These are phyloP conservation scores for Pythium rhizo-oryzae DNA, from an alignment of 352 stramenopile species.

Conservation along the genomic window DNA sequence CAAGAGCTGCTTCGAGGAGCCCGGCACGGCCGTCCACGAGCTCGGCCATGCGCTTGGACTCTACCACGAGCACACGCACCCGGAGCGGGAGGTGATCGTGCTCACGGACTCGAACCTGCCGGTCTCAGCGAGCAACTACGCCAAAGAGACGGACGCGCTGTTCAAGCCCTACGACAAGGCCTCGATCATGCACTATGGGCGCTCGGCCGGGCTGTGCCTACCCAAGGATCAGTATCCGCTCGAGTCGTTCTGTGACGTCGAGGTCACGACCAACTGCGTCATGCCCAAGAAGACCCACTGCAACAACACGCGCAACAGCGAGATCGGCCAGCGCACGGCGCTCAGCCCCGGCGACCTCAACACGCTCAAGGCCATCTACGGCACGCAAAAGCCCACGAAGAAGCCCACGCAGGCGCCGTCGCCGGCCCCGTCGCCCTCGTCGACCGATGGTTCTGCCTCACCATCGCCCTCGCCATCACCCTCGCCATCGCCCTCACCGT, in stretches of 20 bases:
- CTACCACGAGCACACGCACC: constrained; percentile 77
- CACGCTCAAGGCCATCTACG: constrained; percentile 68
- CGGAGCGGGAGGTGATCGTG: constrained; percentile 65
- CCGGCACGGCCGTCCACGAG: constrained; percentile 61
- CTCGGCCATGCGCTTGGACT: constrained; percentile 66
- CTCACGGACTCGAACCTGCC: constrained; percentile 64
- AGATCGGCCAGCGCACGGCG: constrained; percentile 58
- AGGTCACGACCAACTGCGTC: constrained; percentile 65
- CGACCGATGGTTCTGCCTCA: neutral
- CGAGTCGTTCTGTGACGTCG: constrained; percentile 68
- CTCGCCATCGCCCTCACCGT: neutral
- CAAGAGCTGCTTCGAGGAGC: constrained; percentile 62
- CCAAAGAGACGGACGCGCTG: constrained; percentile 55
- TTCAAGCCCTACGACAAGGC: constrained; percentile 69
- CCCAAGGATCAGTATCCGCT: constrained; percentile 66
- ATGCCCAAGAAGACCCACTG: constrained; percentile 71
- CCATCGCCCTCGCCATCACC: neutral
- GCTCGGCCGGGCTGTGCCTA: constrained; percentile 63
- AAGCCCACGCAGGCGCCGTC: constrained; percentile 10
- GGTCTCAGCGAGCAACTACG: constrained; percentile 69
- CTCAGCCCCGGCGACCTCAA: constrained; percentile 66
- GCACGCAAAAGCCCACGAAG: constrained; percentile 22
- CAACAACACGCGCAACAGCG: constrained; percentile 60
- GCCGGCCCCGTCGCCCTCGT: neutral
- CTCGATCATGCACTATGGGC: constrained; percentile 85